Base-by-base conservation (phyloP, 148 eudicot species). In the Rhododendron henanense region DNA sequence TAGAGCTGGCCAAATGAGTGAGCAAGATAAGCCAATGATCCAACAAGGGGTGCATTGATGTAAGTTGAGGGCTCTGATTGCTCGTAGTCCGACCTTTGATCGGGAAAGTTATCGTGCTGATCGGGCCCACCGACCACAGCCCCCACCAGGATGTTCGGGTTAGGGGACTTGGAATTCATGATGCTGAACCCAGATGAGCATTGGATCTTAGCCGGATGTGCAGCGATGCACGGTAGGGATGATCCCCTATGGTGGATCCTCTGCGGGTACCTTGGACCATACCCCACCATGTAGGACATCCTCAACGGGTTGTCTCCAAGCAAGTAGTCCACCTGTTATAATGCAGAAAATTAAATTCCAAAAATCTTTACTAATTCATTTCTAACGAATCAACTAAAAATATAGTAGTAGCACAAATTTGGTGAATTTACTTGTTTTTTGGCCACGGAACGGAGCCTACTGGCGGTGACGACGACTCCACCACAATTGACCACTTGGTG, bases 91-190 rank as follows among this genome's bases (percentile, higher is more conserved):
- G 96, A 90, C 86, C 98, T 87, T 47, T 91, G 59, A 90, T 95
- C 98, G 0, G 89, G 93, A 92, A 94, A 95, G 25, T 73, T 76
- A 37, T 95, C 98, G 51, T 88, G 88, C 79, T 87, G 87, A 78
- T 95, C 95, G 0, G 98, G 96, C 65, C 98, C 98, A 35, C 98
- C 98, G 6, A 95, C 93, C 3, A 95, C 88, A 3, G 98, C 98
- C 13, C 98, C 98, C 0, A 94, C 91, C 0, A 91, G 90, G 25
- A 93, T 76, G 74, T 95, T 95, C 0, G 96, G 96, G 21, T 95
- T 93, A 1, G 98, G 98, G 21, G 96, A 89, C 80, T 90, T 89
- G 5, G 96, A 90, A 18, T 90, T 84, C 93, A 93, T 91, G 88
- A 90, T 37, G 45, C 79, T 79, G 88, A 95, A 95, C 18, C 96